Evolutionary conservation across 1,139 yeast genomes (phyloP).

Genomic region (Lodderomyces theae): DNA sequence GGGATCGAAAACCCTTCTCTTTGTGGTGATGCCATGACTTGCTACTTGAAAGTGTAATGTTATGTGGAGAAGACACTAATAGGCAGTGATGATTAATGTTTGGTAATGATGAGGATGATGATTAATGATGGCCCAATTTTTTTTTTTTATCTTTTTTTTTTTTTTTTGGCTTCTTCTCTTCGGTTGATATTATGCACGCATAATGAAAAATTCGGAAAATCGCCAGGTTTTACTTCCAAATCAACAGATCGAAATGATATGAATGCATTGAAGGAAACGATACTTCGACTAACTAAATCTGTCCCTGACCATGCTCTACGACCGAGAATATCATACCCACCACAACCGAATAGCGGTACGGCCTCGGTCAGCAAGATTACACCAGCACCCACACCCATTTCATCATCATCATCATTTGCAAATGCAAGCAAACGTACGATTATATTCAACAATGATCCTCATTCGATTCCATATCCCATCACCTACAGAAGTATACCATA

Average conservation of each 20-base stretch:
- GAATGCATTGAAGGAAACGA: slow-evolving; percentile 17
- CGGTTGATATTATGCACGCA: too few species aligned
- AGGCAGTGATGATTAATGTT: too few species aligned
- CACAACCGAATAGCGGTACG: neutral
- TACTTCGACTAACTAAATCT: slow-evolving; percentile 18
- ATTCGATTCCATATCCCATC: neutral
- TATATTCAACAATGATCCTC: neutral
- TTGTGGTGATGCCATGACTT: slow-evolving; percentile 59
- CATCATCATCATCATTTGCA: neutral
- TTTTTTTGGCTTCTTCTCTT: neutral
- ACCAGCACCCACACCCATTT: neutral
- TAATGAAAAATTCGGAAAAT: neutral
- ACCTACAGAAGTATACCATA: slow-evolving; percentile 9
- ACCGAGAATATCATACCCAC: neutral
- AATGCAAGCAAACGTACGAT: too few species aligned
- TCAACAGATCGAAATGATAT: slow-evolving; percentile 7
- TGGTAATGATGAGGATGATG: slow-evolving; percentile 6
- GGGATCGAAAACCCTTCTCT: slow-evolving; percentile 97
- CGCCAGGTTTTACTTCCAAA: neutral
- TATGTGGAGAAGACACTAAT: too few species aligned
- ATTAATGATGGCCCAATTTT: slow-evolving; percentile 2
- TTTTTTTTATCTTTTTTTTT: slow-evolving; percentile 7
- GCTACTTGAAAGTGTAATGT: too few species aligned
- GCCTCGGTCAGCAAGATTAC: neutral
- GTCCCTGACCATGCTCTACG: slow-evolving; percentile 7